A percentile compares a stretch with the other conserved stretches of the same genome.
phyloP scores from a whole-genome alignment of 164 flowering plant genomes.

The Vitis labrusca region DNA sequence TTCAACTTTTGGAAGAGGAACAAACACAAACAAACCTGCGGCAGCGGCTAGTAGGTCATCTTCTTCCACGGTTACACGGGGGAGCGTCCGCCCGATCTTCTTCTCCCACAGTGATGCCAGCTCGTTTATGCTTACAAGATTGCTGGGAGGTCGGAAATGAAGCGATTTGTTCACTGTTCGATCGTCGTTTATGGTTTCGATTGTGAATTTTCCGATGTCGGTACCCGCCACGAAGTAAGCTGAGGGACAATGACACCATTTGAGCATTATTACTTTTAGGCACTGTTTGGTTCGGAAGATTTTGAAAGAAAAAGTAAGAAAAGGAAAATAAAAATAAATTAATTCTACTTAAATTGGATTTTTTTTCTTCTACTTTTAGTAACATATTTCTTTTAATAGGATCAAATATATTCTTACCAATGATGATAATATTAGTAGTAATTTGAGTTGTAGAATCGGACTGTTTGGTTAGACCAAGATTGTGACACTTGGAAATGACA shows the following conservation, averaged over 20 bases:
- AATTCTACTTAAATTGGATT: too few relatives aligned
- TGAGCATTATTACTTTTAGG: neutral
- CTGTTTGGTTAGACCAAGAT: too few relatives aligned
- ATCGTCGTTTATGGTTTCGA: constrained; percentile 10
- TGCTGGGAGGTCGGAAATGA: constrained; percentile 24
- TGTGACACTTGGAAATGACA: too few relatives aligned
- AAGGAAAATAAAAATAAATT: too few relatives aligned
- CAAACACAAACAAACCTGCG: constrained; percentile 5
- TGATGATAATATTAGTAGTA: too few relatives aligned
- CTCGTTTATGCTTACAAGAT: constrained; percentile 19
- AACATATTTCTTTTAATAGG: too few relatives aligned
- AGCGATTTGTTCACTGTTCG: constrained; percentile 21
- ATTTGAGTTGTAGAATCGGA: too few relatives aligned
- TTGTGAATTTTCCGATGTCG: constrained; percentile 28
- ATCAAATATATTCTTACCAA: too few relatives aligned
- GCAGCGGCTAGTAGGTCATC: constrained; percentile 27
- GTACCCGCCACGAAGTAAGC: constrained; percentile 30
- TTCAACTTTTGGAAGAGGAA: neutral
- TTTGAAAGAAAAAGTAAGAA: too few relatives aligned
- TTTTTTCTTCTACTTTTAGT: too few relatives aligned
- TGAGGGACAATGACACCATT: neutral
- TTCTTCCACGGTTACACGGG: constrained; percentile 22
- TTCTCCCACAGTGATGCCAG: constrained; percentile 34
- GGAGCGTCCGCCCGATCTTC: constrained; percentile 17
- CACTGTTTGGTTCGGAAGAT: neutral